A percentile compares a stretch with the other conserved stretches of the same genome.
These are phyloP conservation scores for Coemansia sp. DNA, from an alignment of 192 early-diverging fungal genomes.

Conservation along the genomic window DNA sequence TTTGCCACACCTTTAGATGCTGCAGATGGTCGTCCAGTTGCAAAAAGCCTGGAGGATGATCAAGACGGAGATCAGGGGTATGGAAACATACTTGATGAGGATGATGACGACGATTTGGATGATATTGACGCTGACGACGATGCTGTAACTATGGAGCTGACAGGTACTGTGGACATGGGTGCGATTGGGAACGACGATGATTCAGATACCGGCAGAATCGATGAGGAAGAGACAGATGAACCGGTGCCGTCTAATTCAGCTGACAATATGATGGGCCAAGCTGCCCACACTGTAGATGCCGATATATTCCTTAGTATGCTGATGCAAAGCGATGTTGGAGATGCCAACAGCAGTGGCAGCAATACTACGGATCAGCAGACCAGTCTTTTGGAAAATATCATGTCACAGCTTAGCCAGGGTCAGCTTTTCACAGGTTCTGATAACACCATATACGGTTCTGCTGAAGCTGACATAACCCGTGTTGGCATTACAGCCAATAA, in stretches of 20 bases:
- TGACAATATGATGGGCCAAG: neutral
- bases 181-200: slow-evolving; percentile 9
- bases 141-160: slow-evolving; percentile 47
- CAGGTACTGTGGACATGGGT: slow-evolving; percentile 37
- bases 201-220: neutral
- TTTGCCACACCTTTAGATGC: slow-evolving; percentile 10
- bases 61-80: neutral
- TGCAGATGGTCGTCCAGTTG: neutral
- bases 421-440: slow-evolving; percentile 11
- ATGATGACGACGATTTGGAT: slow-evolving; percentile 25
- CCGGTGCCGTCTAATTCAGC: neutral
- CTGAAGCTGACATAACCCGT: slow-evolving; percentile 31
- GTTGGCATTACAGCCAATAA: slow-evolving; percentile 16
- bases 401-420: slow-evolving; percentile 31
- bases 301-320: slow-evolving; percentile 36
- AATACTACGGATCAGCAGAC: slow-evolving; percentile 22
- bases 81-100: slow-evolving; percentile 20
- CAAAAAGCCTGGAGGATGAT: neutral
- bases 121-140: slow-evolving; percentile 38
- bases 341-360: neutral
- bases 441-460: slow-evolving; percentile 1
- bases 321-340: slow-evolving; percentile 14
- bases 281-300: slow-evolving; percentile 10
- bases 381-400: slow-evolving; percentile 49
- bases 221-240: neutral